Base-by-base conservation (phyloP, 441 rosid genomes). In the Mallotus japonicus region DNA sequence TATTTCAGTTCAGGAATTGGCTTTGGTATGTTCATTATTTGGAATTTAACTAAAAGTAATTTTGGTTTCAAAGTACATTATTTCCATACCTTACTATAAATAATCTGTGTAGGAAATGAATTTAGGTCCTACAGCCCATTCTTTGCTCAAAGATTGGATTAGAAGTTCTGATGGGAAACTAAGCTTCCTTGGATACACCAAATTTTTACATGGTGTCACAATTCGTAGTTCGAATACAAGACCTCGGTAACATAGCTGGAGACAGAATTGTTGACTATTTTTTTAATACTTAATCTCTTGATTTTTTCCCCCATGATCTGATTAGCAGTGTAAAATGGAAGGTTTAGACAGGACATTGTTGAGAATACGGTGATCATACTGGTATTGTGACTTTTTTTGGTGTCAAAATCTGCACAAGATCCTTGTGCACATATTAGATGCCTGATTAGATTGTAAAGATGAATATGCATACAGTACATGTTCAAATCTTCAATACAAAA, bases 121-220 rank as follows among this genome's bases (percentile, higher is more conserved):
- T 77, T 79, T 95, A 73, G 94, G 92, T 37, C 92, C 92, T 49
- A 77, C 92, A 61, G 92, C 98, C 22, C 85, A 87, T 73, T 81
- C 90, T 15, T 59, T 81, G 47, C 85, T 92, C 65, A 86, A 76
- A 70, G 93, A 92, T 49, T 92, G 97, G 89, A 86, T 95, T 56
- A 80, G 99, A 77, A 81, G 71, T 68, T 76, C 90, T 5, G 99
- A 95, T 62, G 98, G 99, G 75, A 92, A 89, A 82, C 86, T 95
- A 76, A 87, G 88, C 75, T 84, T 85, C 62, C 81, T 87, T 63
- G 99, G 98, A 57, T 95, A 91, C 77, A 90, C 92, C 56, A 95
- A 90, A 81, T 88, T 92, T 77, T 86, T 95, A 80, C 98, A 92
- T 76, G 99, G 98, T 14, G 97, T 95, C 75, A 91, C 99, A 8